Percentiles rank a stretch among this genome's conserved stretches.
Evolutionary conservation across 805 yeast species (phyloP).

Genomic region (Sungouiozyma intestinalis): DNA sequence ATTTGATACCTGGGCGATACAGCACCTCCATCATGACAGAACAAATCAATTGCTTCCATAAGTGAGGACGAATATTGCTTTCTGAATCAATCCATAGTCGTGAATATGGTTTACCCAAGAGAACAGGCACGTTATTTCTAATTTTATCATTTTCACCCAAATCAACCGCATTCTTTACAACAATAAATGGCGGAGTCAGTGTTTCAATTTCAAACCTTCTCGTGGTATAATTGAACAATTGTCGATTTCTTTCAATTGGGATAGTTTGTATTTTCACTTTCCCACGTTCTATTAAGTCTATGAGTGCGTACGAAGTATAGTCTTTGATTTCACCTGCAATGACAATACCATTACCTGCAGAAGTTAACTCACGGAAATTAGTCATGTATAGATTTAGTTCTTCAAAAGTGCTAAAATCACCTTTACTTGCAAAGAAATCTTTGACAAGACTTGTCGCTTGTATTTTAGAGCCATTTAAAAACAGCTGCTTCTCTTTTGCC

Average conservation of each 20-base stretch:
- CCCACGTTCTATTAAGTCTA: constrained; percentile 41
- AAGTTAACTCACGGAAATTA: constrained; percentile 32
- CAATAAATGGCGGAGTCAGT: constrained; percentile 55
- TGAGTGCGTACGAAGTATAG: constrained; percentile 50
- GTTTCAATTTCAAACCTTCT: constrained; percentile 56
- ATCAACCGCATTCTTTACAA: neutral
- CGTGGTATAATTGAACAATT: constrained; percentile 62
- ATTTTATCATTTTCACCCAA: constrained; percentile 1
- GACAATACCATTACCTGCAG: constrained; percentile 41
- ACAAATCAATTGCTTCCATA: constrained; percentile 52
- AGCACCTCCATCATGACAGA: constrained; percentile 37
- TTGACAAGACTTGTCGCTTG: constrained; percentile 14
- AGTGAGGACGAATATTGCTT: constrained; percentile 44
- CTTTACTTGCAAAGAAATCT: constrained; percentile 23
- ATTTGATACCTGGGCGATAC: constrained; percentile 45
- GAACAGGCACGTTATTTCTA: constrained; percentile 33
- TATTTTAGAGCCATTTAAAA: constrained; percentile 36
- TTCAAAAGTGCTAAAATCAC: constrained; percentile 31
- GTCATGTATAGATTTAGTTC: constrained; percentile 39
- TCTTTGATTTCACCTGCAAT: constrained; percentile 48
- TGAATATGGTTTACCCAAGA: constrained; percentile 51
- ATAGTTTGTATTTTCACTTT: constrained; percentile 39
- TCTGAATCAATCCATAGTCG: constrained; percentile 61
- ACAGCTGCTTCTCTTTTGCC: constrained; percentile 45
- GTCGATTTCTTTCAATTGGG: constrained; percentile 40